Percentiles rank a stretch among this genome's conserved stretches.
Conservation (phyloP, 805 yeast species). For the Monosporozyma unispora region DNA sequence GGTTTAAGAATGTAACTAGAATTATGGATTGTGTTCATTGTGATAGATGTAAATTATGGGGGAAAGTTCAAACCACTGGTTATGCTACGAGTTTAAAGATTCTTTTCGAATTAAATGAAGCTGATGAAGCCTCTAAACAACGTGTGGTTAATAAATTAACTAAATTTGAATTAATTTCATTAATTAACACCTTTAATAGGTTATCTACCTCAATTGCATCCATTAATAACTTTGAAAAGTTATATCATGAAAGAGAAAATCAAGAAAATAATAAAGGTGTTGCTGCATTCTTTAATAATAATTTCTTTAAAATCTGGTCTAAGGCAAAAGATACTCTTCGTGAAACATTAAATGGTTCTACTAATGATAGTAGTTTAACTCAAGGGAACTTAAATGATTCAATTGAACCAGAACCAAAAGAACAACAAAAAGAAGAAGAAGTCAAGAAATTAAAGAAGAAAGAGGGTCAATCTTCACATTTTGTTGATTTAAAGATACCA, state of each 20-base stretch:
- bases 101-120: constrained; percentile 61
- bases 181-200: constrained; percentile 87
- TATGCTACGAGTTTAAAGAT: constrained; percentile 94
- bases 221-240: constrained; percentile 56
- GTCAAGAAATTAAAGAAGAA: background rate
- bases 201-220: constrained; percentile 76
- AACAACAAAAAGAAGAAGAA: background rate
- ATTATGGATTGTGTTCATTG: constrained; percentile 99
- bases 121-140: constrained; percentile 35
- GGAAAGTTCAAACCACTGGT: constrained; percentile 93
- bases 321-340: constrained; percentile 21
- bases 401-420: too few relatives aligned
- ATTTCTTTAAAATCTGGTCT: constrained; percentile 25
- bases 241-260: constrained; percentile 35
- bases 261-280: constrained; percentile 10
- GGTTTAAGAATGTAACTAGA: constrained; percentile 82
- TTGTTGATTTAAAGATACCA: constrained; percentile 25
- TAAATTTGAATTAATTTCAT: constrained; percentile 79
- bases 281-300: constrained; percentile 23
- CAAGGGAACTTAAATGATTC: background rate
- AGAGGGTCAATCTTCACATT: constrained; percentile 6
- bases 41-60: constrained; percentile 97
- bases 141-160: constrained; percentile 51
- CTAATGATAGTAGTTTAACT: background rate
- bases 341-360: constrained; percentile 9